phyloP scores from a whole-genome alignment of 371 early-diverging fungal species.

The Mucor mucedo region DNA sequence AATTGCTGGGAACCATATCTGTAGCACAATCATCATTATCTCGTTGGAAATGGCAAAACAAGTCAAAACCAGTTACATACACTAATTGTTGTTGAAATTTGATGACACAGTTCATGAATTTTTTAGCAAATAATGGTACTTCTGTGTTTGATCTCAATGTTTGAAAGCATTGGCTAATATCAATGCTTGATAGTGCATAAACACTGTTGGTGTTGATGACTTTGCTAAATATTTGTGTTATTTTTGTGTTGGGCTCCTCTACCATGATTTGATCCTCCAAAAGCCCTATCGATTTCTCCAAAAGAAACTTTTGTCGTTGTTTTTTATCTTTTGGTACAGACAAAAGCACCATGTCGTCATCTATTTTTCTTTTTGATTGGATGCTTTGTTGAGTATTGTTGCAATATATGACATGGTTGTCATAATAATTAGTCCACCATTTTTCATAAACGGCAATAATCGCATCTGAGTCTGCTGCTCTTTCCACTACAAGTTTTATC shows the following conservation, averaged over 20 bases:
- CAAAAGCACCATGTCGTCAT: constrained; percentile 14
- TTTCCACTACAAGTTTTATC: constrained; percentile 16
- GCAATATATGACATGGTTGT: constrained; percentile 14
- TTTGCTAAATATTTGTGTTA: too few relatives aligned
- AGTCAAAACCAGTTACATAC: too few relatives aligned
- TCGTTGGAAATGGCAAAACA: too few relatives aligned
- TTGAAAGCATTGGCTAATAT: too few relatives aligned
- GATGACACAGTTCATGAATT: too few relatives aligned
- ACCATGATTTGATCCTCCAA: constrained; percentile 15
- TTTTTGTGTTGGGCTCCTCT: background rate
- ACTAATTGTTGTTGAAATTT: too few relatives aligned
- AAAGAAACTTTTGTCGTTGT: constrained; percentile 13
- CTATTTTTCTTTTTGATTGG: constrained; percentile 13
- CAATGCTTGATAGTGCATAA: too few relatives aligned
- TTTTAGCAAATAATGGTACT: too few relatives aligned
- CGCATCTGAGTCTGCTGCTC: constrained; percentile 14
- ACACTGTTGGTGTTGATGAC: too few relatives aligned
- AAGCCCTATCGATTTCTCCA: constrained; percentile 16
- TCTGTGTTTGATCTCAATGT: too few relatives aligned
- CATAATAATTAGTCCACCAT: constrained; percentile 15
- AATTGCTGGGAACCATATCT: too few relatives aligned
- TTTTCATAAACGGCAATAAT: constrained; percentile 14
- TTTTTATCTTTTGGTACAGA: constrained; percentile 14
- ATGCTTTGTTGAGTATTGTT: constrained; percentile 16
- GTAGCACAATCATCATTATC: too few relatives aligned